Evolutionary conservation across 2,329 filamentous ascomycete genomes (phyloP), one percentile per base, ranked within the genome.

Genomic region (Phialophora verrucosa): DNA sequence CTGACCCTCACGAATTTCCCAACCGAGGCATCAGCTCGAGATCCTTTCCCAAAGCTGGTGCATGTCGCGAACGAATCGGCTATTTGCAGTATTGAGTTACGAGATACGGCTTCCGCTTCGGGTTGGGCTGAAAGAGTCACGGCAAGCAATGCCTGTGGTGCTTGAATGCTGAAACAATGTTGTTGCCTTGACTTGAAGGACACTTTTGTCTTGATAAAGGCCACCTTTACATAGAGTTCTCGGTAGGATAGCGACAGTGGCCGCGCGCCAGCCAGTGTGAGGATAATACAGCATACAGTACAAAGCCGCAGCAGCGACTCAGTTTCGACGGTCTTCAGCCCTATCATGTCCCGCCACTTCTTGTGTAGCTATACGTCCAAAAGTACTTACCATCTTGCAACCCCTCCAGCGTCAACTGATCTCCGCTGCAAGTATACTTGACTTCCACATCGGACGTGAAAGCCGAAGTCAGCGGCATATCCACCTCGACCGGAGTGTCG

Each of bases 21-120:
- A 38, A 27, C 59, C 59, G 59, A 61, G 49, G 31, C 49, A 25
- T 29, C 47, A 12, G 11, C 20, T n/a, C 20, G 23, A 20, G 47
- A 27, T 61, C 49, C 11, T 38, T 53, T 12, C 47, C 59, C 59
- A 61, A 61, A 61, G 25, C 25, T 38, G 59, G 59, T 42, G 47
- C 10, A n/a, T 53, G 59, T 61, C 59, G 59, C 59, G 59, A 61
- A 17, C 59, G 47, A 61, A 61, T 54, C 59, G 35, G 49, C 20
- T 6, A 12, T 27, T n/a, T 54, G 12, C n/a, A 14, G 25, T n/a
- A 11, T 4, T 11, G 38, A 12, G 7, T n/a, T 61, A 61, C 59
- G 59, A 61, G 35, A 61, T 61, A 61, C 59, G 59, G n/a, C 27
- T 2, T 32, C 17, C n/a, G 10, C 2, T 23, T 50, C 7, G n/a